Conservation (phyloP, 352 stramenopile species). For the Phytophthora hibernalis region DNA sequence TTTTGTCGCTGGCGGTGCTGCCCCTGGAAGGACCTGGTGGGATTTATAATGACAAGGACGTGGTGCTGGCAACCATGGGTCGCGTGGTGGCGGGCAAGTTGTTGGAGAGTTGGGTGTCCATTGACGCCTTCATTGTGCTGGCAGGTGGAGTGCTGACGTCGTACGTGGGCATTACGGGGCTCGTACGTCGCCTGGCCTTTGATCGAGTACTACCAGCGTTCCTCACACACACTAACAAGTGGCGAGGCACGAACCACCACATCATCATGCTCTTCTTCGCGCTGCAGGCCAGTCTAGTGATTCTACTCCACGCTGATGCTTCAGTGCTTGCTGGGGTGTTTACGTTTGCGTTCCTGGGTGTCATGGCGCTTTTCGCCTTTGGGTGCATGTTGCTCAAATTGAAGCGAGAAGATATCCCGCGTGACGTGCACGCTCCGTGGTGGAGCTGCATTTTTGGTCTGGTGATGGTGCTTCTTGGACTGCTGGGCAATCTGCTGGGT, state of each 20-base stretch:
- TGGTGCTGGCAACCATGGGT: conserved; percentile 84
- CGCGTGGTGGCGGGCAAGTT: conserved; percentile 53
- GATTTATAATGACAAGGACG: conserved; percentile 74
- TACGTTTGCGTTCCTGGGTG: conserved; percentile 90
- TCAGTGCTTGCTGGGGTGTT: conserved; percentile 91
- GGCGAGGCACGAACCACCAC: conserved; percentile 84
- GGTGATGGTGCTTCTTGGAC: conserved; percentile 69
- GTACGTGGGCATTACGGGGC: conserved; percentile 90
- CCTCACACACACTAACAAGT: conserved; percentile 68
- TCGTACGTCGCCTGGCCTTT: conserved; percentile 81
- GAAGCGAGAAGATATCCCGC: conserved; percentile 91
- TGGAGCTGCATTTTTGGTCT: conserved; percentile 81
- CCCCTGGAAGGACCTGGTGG: conserved; percentile 63
- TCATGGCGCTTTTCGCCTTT: conserved; percentile 93
- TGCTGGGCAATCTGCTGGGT: conserved; percentile 72
- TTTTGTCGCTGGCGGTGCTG: conserved; percentile 85
- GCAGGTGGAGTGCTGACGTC: conserved; percentile 88
- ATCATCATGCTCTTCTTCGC: conserved; percentile 87
- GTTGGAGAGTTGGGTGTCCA: conserved; percentile 75
- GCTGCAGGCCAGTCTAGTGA: conserved; percentile 73
- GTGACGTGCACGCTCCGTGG: conserved; percentile 88
- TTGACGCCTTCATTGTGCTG: conserved; percentile 92
- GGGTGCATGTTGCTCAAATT: conserved; percentile 93
- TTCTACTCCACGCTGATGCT: conserved; percentile 83
- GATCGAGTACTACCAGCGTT: conserved; percentile 77